Conservation (phyloP, 495 filamentous ascomycete species). For the Amorphotheca resinae region DNA sequence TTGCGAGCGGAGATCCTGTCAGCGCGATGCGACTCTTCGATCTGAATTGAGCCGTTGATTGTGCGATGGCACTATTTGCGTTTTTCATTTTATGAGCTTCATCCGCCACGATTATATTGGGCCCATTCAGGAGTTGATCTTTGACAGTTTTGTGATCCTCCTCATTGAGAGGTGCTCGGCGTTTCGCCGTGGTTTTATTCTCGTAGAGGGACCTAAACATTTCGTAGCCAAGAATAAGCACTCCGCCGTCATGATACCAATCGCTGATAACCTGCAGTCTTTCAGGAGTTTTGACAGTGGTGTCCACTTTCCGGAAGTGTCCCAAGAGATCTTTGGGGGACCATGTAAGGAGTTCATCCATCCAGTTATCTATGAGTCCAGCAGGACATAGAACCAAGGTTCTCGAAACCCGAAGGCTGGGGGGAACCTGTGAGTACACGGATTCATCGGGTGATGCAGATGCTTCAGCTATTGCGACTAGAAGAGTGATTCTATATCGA, state of each 20-base stretch:
- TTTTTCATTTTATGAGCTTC: slow-evolving; percentile 81
- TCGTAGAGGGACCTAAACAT: slow-evolving; percentile 39
- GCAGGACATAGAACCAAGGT: slow-evolving; percentile 68
- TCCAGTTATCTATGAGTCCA: slow-evolving; percentile 69
- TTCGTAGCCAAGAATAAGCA: slow-evolving; percentile 62
- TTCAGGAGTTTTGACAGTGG: slow-evolving; percentile 7
- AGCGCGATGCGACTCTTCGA: slow-evolving; percentile 70
- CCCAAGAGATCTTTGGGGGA: slow-evolving; percentile 41
- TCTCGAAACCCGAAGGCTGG: slow-evolving; percentile 43
- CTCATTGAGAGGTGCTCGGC: slow-evolving; percentile 19
- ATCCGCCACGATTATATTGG: slow-evolving; percentile 73
- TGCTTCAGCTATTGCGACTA: slow-evolving; percentile 60
- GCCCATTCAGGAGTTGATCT: slow-evolving; percentile 39
- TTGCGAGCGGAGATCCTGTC: slow-evolving; percentile 78
- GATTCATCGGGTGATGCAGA: slow-evolving; percentile 41
- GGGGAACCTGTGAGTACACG: slow-evolving; percentile 54
- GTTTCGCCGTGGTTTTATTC: slow-evolving; percentile 18
- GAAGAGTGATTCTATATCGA: slow-evolving; percentile 45
- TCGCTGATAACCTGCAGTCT: slow-evolving; percentile 33
- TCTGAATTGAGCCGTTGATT: slow-evolving; percentile 41
- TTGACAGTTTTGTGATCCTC: slow-evolving; percentile 28
- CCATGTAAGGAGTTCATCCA: slow-evolving; percentile 65
- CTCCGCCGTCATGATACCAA: slow-evolving; percentile 57
- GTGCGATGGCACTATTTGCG: slow-evolving; percentile 33
- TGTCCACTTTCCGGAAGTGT: slow-evolving; percentile 35